These are phyloP conservation scores for Hanseniaspora guilliermondii DNA, from an alignment of 805 yeast species.

Conservation along the genomic window DNA sequence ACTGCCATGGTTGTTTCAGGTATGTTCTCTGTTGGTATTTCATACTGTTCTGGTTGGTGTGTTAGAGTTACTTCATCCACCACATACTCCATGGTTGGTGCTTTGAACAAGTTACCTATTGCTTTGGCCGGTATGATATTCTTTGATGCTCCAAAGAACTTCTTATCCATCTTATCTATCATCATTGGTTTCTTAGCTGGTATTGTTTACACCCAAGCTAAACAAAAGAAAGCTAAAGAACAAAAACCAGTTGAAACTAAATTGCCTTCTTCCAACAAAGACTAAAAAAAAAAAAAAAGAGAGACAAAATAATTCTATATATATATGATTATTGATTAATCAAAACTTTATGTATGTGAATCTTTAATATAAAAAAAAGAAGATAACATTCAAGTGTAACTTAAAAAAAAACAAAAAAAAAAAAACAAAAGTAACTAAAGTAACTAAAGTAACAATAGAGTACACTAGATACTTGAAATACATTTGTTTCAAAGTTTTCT, in stretches of 20 bases:
- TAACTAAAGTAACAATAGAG: no score
- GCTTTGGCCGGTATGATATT: slow-evolving; percentile 89
- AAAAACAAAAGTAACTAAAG: no score
- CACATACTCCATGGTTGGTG: slow-evolving; percentile 98
- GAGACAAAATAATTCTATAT: background rate
- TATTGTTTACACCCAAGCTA: slow-evolving; percentile 87
- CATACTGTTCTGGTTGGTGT: slow-evolving; percentile 99
- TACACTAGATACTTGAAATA: no score
- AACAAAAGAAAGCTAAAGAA: slow-evolving; percentile 60
- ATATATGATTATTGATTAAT: background rate
- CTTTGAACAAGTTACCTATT: slow-evolving; percentile 93
- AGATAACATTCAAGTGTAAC: background rate
- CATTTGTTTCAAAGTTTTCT: no score
- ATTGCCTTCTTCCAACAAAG: slow-evolving; percentile 12
- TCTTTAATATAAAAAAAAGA: background rate
- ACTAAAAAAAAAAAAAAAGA: background rate
- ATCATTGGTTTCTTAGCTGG: slow-evolving; percentile 92
- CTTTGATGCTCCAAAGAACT: slow-evolving; percentile 90
- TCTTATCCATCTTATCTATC: slow-evolving; percentile 81
- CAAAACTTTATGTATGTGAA: background rate
- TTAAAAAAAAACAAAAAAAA: background rate
- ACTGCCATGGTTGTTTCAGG: slow-evolving; percentile 84
- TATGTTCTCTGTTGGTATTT: slow-evolving; percentile 87
- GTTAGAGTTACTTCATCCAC: slow-evolving; percentile 97
- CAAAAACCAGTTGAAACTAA: slow-evolving; percentile 3